Conservation (phyloP, 225 moss, liverwort and hornwort genomes). For the Pleurozium schreberi region DNA sequence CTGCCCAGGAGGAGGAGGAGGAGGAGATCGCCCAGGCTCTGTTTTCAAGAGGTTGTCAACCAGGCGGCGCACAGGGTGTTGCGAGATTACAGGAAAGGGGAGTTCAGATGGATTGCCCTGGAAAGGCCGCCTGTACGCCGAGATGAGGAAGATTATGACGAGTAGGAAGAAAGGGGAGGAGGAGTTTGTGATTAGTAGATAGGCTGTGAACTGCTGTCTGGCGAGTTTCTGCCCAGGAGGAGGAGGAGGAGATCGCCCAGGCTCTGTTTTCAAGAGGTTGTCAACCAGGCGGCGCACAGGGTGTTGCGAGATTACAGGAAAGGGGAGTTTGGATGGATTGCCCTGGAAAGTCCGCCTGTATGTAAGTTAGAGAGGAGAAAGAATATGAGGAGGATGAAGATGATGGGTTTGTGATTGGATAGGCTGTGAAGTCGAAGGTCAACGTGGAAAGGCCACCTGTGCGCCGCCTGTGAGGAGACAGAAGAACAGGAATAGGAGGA, state of each 20-base stretch:
- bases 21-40: conserved; percentile 61
- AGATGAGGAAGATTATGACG: no score
- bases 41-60: conserved; percentile 87
- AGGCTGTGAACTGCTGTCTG: conserved; percentile 21
- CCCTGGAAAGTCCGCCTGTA: conserved; percentile 56
- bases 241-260: conserved; percentile 71
- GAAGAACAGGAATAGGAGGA: not conserved
- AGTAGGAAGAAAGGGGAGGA: no score
- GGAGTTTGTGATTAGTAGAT: no score
- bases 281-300: conserved; percentile 78
- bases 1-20: no score
- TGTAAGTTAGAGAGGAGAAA: not conserved
- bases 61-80: conserved; percentile 78
- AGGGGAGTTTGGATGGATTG: conserved; percentile 81
- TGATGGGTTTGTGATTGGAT: not conserved
- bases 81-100: conserved; percentile 70
- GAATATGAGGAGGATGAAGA: not conserved
- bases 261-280: conserved; percentile 70
- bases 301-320: conserved; percentile 71
- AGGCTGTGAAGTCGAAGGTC: not conserved
- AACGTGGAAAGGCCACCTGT: not conserved
- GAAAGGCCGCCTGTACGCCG: conserved; percentile 39
- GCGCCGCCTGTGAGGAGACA: not conserved
- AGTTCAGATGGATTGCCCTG: conserved; percentile 65
- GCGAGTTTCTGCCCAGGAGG: conserved; percentile 70